A percentile compares a stretch with the other conserved stretches of the same genome.
These are phyloP conservation scores for Annulohypoxylon maeteangense DNA, from an alignment of 495 filamentous ascomycete species.

Conservation along the genomic window DNA sequence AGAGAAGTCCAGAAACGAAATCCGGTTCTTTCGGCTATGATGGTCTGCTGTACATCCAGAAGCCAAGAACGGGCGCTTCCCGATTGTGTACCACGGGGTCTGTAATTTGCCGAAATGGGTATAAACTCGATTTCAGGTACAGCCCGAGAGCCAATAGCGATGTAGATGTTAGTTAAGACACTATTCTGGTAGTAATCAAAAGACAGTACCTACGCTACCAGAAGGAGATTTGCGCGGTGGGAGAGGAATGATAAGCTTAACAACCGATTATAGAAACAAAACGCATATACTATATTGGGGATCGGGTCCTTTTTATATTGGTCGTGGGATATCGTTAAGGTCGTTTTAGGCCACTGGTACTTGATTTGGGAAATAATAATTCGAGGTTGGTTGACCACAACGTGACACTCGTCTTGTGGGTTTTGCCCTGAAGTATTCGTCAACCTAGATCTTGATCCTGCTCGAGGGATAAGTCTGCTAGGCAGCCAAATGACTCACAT, in stretches of 20 bases:
- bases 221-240: constrained; percentile 23
- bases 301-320: constrained; percentile 28
- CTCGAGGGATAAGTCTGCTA: constrained; percentile 21
- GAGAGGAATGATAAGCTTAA: constrained; percentile 20
- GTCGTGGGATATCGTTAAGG: constrained; percentile 13
- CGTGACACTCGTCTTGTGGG: constrained; percentile 22
- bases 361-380: constrained; percentile 1
- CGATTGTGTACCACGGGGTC: constrained; percentile 37
- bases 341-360: not conserved
- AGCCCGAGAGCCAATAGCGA: constrained; percentile 15
- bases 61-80: constrained; percentile 38
- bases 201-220: constrained; percentile 12
- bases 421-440: constrained; percentile 21
- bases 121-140: constrained; percentile 36
- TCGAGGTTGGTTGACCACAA: constrained; percentile 6
- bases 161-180: constrained; percentile 19
- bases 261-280: constrained; percentile 15
- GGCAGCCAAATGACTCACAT: constrained; percentile 36
- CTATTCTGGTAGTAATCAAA: constrained; percentile 22
- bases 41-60: constrained; percentile 22
- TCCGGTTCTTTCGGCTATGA: constrained; percentile 34
- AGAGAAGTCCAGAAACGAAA: constrained; percentile 18
- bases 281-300: not conserved
- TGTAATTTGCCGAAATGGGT: constrained; percentile 39
- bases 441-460: constrained; percentile 22